phyloP scores from a whole-genome alignment of 768 basidiomycete genomes.

The Leccinum subgranulosum region DNA sequence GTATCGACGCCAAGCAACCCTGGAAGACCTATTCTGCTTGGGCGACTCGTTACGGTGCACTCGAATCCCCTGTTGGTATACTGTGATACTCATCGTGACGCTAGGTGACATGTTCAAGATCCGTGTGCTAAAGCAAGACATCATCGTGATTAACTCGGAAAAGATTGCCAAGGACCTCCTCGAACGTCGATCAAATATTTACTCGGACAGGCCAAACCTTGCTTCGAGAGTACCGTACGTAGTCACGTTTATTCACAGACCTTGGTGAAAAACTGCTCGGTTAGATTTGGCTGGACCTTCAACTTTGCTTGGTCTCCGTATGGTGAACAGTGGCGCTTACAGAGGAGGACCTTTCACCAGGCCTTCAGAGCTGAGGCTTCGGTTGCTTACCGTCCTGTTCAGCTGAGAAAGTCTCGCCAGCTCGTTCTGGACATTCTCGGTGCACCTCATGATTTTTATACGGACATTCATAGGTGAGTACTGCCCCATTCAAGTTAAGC shows the following conservation, averaged over 20 bases:
- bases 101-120: slow-evolving; percentile 20
- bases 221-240: slow-evolving; percentile 16
- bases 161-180: slow-evolving; percentile 28
- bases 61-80: background rate
- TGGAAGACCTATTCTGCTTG: slow-evolving; percentile 22
- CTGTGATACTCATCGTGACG: background rate
- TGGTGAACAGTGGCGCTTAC: slow-evolving; percentile 21
- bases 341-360: slow-evolving; percentile 25
- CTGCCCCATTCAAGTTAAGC: background rate
- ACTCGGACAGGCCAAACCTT: slow-evolving; percentile 25
- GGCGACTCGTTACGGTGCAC: slow-evolving; percentile 16
- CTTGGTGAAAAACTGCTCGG: background rate
- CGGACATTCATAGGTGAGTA: slow-evolving; percentile 11
- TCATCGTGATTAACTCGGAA: slow-evolving; percentile 25
- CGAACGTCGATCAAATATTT: slow-evolving; percentile 24
- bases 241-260: background rate
- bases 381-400: slow-evolving; percentile 11
- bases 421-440: slow-evolving; percentile 15
- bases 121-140: slow-evolving; percentile 18
- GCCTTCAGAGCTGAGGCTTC: slow-evolving; percentile 18
- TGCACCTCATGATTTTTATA: background rate
- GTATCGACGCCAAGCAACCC: slow-evolving; percentile 15
- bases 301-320: slow-evolving; percentile 16
- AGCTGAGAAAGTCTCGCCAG: slow-evolving; percentile 17
- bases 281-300: slow-evolving; percentile 23